A percentile compares a stretch with the other conserved stretches of the same genome.
phyloP scores from a whole-genome alignment of 495 filamentous ascomycete genomes.

The Paragyromitra xinjiangensis region DNA sequence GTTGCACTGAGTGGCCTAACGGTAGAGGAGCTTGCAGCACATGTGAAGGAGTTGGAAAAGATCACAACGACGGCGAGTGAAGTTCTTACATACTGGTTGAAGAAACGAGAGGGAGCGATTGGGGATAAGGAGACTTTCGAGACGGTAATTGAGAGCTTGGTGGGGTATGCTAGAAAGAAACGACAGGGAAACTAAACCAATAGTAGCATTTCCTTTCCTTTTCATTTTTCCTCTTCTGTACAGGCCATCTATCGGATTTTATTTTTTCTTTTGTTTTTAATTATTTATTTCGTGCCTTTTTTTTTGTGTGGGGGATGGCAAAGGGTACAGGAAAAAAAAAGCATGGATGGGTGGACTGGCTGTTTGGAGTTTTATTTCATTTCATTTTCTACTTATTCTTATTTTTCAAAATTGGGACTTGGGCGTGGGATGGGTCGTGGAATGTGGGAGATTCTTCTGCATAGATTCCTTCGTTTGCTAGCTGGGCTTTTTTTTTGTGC shows the following conservation, averaged over 20 bases:
- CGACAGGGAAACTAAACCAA: constrained; percentile 65
- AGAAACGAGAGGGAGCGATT: constrained; percentile 80
- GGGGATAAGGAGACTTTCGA: constrained; percentile 96
- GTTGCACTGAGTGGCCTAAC: constrained; percentile 80
- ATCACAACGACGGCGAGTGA: constrained; percentile 74
- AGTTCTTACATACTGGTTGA: constrained; percentile 89
- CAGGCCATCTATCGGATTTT: background rate
- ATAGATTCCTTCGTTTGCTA: constrained; percentile 19
- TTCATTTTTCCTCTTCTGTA: background rate
- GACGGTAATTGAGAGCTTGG: constrained; percentile 95
- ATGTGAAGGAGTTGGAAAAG: constrained; percentile 75
- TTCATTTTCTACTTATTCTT: background rate
- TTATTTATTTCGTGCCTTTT: background rate
- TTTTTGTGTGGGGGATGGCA: background rate
- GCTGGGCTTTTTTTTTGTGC: constrained; percentile 19
- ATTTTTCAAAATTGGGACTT: constrained; percentile 31
- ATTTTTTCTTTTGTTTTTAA: constrained; percentile 11
- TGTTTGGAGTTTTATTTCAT: constrained; percentile 44
- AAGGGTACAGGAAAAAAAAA: constrained; percentile 11
- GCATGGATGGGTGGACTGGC: constrained; percentile 23
- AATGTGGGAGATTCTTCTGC: constrained; percentile 26
- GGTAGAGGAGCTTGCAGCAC: constrained; percentile 74
- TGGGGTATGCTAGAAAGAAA: constrained; percentile 90
- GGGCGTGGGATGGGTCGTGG: background rate
- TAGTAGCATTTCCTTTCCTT: background rate